A percentile compares a stretch with the other conserved stretches of the same genome.
Conservation (phyloP, 169 alveolate genomes). For the Cryptosporidium parvum region DNA sequence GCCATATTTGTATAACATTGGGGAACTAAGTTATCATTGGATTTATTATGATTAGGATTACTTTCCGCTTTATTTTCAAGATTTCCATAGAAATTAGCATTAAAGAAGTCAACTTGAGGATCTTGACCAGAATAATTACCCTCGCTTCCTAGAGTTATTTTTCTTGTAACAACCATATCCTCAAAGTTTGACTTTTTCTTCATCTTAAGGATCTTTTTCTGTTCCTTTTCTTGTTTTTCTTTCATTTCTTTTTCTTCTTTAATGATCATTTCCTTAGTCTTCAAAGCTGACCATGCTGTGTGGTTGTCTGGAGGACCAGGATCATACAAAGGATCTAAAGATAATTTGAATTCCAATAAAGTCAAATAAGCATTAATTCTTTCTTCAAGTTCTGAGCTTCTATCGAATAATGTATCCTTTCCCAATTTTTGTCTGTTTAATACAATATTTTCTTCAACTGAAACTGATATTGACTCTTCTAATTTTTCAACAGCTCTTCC, state of each 20-base stretch:
- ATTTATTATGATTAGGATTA: background rate
- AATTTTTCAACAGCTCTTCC: conserved; percentile 70
- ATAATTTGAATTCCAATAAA: conserved; percentile 79
- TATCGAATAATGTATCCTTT: conserved; percentile 37
- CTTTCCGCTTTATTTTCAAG: background rate
- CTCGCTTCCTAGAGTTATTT: background rate
- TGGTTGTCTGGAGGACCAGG: conserved; percentile 84
- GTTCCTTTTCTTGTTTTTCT: conserved; percentile 40
- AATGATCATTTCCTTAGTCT: conserved; percentile 57
- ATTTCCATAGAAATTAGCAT: conserved; percentile 44
- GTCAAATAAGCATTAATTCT: conserved; percentile 78
- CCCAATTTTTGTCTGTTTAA: conserved; percentile 49
- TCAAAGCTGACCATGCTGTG: conserved; percentile 82
- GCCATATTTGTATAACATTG: conserved; percentile 67
- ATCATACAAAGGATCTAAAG: conserved; percentile 81
- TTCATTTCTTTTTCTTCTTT: conserved; percentile 39
- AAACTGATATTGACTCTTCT: conserved; percentile 43
- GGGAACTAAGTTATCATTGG: conserved; percentile 9
- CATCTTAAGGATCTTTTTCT: background rate
- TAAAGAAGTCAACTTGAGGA: conserved; percentile 56
- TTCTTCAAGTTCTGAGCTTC: conserved; percentile 78
- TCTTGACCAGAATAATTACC: conserved; percentile 42
- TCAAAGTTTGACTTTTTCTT: conserved; percentile 50
- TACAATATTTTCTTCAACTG: conserved; percentile 54
- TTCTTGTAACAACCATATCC: conserved; percentile 29